These are phyloP conservation scores for Whalleya microplaca DNA, from an alignment of 2,329 filamentous ascomycete species.

Conservation along the genomic window DNA sequence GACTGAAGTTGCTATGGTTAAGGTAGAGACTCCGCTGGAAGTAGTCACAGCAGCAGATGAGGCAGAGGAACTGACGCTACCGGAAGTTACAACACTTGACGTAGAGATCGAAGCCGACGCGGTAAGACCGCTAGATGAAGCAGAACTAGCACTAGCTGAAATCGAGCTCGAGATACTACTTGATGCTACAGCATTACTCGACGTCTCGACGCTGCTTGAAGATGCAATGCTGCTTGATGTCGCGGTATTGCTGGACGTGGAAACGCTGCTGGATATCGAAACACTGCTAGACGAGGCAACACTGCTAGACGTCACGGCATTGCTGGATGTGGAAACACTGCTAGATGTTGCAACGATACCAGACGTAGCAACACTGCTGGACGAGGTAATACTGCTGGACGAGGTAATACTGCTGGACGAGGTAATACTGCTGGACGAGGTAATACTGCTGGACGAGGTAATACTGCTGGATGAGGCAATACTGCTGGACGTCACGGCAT, in stretches of 20 bases:
- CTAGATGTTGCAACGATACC: too few relatives aligned
- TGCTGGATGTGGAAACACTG: constrained; percentile 3
- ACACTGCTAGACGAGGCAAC: neutral
- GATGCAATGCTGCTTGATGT: neutral
- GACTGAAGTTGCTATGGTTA: constrained; percentile 2
- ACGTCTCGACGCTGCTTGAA: too few relatives aligned
- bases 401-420: too few relatives aligned
- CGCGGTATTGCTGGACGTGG: neutral
- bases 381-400: too few relatives aligned
- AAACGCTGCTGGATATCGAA: neutral
- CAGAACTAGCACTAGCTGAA: too few relatives aligned
- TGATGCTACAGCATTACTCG: too few relatives aligned
- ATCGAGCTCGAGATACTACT: too few relatives aligned
- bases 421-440: too few relatives aligned
- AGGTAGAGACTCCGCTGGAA: constrained; percentile 1
- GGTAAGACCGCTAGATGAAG: too few relatives aligned
- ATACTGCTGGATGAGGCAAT: too few relatives aligned
- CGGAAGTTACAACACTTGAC: neutral
- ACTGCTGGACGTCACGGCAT: neutral
- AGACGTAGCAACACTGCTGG: constrained; percentile 7
- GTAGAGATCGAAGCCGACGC: too few relatives aligned
- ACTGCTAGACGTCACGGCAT: constrained; percentile 1
- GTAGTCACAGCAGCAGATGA: neutral
- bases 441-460: too few relatives aligned
- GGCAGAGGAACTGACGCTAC: neutral